phyloP scores from a whole-genome alignment of 2,329 filamentous ascomycete genomes.

The Falciphora oryzae region DNA sequence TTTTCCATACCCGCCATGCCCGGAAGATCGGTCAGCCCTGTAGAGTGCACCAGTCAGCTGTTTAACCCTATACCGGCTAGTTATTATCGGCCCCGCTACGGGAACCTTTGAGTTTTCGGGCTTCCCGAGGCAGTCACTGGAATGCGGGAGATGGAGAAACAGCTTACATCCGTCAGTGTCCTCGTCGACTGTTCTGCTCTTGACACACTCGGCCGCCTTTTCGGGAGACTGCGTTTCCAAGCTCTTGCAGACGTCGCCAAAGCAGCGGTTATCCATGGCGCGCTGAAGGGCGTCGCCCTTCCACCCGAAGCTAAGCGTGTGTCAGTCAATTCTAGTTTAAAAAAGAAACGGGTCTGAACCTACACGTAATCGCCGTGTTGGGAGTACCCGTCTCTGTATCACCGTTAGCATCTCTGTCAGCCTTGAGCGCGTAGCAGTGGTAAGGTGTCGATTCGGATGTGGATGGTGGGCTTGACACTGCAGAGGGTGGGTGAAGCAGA shows the following conservation, averaged over 20 bases:
- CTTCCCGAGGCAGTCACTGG: background rate
- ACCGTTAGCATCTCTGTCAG: conserved; percentile 3
- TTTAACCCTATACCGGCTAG: background rate
- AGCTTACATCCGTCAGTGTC: conserved; percentile 9
- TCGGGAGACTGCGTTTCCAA: conserved; percentile 10
- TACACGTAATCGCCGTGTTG: conserved; percentile 12
- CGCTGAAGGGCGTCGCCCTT: conserved; percentile 10
- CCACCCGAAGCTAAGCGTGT: conserved; percentile 7
- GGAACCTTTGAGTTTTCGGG: background rate
- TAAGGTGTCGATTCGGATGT: background rate
- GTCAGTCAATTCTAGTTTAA: background rate
- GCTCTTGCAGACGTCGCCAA: conserved; percentile 10
- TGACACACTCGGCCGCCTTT: conserved; percentile 10
- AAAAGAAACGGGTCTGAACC: background rate
- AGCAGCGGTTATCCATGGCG: conserved; percentile 8
- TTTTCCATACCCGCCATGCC: background rate
- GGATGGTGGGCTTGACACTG: background rate
- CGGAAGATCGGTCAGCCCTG: conserved; percentile 9
- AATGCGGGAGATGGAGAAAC: background rate
- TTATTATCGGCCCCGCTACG: background rate
- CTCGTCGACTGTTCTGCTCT: conserved; percentile 5
- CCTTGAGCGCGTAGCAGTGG: background rate
- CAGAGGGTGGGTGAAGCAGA: too few relatives aligned
- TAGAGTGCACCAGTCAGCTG: background rate
- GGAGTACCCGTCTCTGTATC: conserved; percentile 10